A percentile compares a stretch with the other conserved stretches of the same genome.
These are phyloP conservation scores for Ceratocystis lukuohia DNA, from an alignment of 2,329 filamentous ascomycete species.

Conservation along the genomic window DNA sequence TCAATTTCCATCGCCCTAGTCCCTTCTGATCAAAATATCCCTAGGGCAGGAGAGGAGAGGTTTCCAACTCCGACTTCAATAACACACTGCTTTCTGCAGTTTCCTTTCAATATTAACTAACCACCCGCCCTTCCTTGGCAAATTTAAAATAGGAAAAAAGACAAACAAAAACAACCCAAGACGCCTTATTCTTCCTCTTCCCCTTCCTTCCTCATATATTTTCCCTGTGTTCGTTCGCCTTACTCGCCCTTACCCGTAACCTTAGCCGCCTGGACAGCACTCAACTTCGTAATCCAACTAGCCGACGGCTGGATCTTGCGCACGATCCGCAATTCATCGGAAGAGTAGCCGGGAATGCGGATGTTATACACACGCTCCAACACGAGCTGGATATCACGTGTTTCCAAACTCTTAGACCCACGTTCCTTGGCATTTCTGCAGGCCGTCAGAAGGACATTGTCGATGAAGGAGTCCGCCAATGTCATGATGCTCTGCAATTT, in stretches of 20 bases:
- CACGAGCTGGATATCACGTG: conserved; percentile 70
- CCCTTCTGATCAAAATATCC: no score
- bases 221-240: conserved; percentile 34
- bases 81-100: neutral
- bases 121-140: neutral
- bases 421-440: conserved; percentile 90
- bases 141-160: neutral
- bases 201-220: conserved; percentile 36
- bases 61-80: neutral
- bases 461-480: conserved; percentile 88
- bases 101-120: neutral
- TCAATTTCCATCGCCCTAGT: no score
- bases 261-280: conserved; percentile 88
- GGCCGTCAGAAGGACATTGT: conserved; percentile 73
- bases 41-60: no score
- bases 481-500: conserved; percentile 59
- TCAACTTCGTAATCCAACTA: conserved; percentile 94
- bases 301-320: conserved; percentile 80
- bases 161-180: neutral
- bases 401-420: conserved; percentile 78
- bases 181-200: neutral
- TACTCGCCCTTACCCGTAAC: conserved; percentile 50
- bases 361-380: conserved; percentile 81
- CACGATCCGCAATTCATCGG: conserved; percentile 87
- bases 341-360: conserved; percentile 83